Evolutionary conservation across 331 rosid genomes (phyloP), one percentile per base, ranked within the genome.

Genomic region (Malus hybrid): DNA sequence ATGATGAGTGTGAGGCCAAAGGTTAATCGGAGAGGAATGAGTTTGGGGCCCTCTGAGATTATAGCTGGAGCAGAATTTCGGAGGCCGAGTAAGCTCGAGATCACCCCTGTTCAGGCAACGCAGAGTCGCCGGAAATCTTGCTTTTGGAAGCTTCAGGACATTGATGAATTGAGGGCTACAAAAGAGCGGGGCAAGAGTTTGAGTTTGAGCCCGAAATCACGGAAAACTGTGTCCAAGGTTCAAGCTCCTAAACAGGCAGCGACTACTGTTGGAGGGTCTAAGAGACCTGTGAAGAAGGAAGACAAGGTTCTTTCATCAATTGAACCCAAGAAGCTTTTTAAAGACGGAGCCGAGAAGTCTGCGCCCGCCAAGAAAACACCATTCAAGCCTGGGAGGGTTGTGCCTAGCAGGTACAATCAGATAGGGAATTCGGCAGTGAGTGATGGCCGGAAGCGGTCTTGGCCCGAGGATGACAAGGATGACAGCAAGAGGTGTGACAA

Each of bases 311-410:
- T 77, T 24, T 72, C 84, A 33, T 65, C 83, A 69, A 84, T 85
- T 81, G 89, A 86, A 76, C 97, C 96, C n/a, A 89, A 81, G 92
- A 92, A 89, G 77, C 83, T 95, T 71, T 95, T 95, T 48, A 87
- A 67, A 74, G 97, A 90, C 33, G 81, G 82, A 28, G 97, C 83
- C 6, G 70, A 33, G 71, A 95, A 90, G 67, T 80, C 92, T 1
- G 77, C 75, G 31, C 50, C 81, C 4, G 61, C 80, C 1, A 81
- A 74, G 46, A 95, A 90, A 68, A 86, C 86, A 33, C 80, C 78
- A 74, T 6, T 81, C 70, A 90, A 79, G 83, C 67, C 79, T 7
- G 99, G 99, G 57, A 84, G 99, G 69, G 85, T 90, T 7, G 88
- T 95, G 73, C 87, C 96, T 4, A 95, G 99, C 79, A 79, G 99